These are phyloP conservation scores for Phaeotremella skinneri DNA, from an alignment of 768 basidiomycete species.

Conservation along the genomic window DNA sequence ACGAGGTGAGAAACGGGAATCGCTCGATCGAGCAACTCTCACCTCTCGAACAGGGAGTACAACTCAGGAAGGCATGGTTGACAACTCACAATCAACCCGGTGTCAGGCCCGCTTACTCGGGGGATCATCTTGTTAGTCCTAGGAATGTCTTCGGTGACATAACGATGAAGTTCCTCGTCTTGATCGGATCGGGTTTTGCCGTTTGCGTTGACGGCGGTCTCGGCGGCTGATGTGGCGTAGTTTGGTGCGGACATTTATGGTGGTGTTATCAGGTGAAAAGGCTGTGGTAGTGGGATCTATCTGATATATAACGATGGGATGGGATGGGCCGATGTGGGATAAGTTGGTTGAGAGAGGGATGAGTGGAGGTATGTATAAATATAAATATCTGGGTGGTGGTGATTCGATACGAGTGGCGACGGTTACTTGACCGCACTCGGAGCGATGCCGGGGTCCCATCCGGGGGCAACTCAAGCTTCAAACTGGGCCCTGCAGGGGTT, in stretches of 20 bases:
- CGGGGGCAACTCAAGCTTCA: no score
- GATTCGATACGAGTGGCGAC: neutral
- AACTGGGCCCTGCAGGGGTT: no score
- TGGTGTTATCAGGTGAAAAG: neutral
- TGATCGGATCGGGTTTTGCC: constrained; percentile 6
- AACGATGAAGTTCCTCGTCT: constrained; percentile 43
- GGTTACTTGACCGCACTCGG: no score
- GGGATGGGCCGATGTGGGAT: neutral
- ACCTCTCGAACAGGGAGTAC: neutral
- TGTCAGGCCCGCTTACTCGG: neutral
- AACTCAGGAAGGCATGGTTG: neutral
- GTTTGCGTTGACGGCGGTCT: constrained; percentile 20
- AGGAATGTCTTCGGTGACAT: constrained; percentile 43
- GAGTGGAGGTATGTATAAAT: neutral
- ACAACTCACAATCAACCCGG: constrained; percentile 19
- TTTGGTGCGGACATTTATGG: constrained; percentile 32
- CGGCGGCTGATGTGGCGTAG: constrained; percentile 23
- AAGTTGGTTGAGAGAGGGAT: neutral
- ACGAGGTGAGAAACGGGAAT: no score
- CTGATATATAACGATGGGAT: neutral
- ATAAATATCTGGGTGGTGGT: neutral
- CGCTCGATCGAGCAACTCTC: neutral
- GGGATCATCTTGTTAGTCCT: constrained; percentile 26
- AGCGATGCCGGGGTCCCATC: no score
- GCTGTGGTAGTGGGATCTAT: neutral